Evolutionary conservation across 2,329 filamentous ascomycete species (phyloP), one percentile per base, ranked within the genome.

Genomic region (Trichoderma sp.): DNA sequence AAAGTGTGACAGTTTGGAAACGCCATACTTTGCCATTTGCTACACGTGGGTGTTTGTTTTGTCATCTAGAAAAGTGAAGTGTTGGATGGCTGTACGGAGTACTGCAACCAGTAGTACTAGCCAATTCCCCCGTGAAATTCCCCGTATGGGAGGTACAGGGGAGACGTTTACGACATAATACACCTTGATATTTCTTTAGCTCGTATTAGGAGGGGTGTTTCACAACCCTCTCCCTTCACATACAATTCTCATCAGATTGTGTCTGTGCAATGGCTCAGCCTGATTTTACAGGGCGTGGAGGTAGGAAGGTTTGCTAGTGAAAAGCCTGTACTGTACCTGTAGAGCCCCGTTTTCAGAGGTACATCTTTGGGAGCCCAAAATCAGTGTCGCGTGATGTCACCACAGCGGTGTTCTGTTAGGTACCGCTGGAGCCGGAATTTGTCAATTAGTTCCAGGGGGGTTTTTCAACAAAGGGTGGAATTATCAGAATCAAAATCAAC

Each of bases 351-450:
- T 67, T 56, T 32, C 64, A 43, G 64, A 39, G 32, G 51, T 36
- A 30, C 51, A 15, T 28, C 47, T 24, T 24, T 53, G 47, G 62
- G 28, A 51, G 26, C 32, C 24, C 56, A 51, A 30, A 30, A n/a
- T 7, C 26, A 12, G 26, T 30, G 56, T 69, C 56, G 36, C 64
- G 56, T 69, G 65, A 69, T 69, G 65, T 69, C 65, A 69, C 65
- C 30, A 15, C 53, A n/a, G 36, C 36, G 28, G 28, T 15, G 18
- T 39, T 53, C 3, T 43, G 28, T 43, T 28, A 24, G 26, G 26
- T 57, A 15, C 9, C 24, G 26, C 8, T 21, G 56, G 47, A 18
- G 30, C 51, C 30, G 43, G 32, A 67, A 67, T 57, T 64, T 67
- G 60, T 14, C 57, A 36, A 18, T 60, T 57, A 68, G 53, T 36